Base-by-base conservation (phyloP, 306 rosid genomes). In the Argentina anserina region DNA sequence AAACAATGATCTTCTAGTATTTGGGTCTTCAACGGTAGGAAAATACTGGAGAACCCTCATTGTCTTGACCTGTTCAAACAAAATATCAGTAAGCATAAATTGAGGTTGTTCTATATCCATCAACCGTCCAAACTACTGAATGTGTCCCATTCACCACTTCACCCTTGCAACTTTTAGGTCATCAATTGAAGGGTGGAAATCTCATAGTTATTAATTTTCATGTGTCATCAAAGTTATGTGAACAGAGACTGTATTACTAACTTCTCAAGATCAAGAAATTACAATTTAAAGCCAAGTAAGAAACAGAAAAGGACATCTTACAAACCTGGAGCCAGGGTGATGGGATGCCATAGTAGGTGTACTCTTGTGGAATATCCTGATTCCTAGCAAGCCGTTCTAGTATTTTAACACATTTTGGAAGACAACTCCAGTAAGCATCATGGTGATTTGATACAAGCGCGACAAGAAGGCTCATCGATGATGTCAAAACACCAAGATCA, bases 271-370 rank as follows among this genome's bases (percentile, higher is more conserved):
- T 14, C 7, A 37, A 55, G 42, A 36, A 52, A 36, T 23, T 12
- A n/a, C 37, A 69, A 6, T 45, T 45, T 45, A 37, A 37, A 6
- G 29, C 45, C 2, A 53, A 53, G 70, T 18, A 65, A 75, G 18
- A 65, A 74, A 47, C 49, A 56, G 40, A 56, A 59, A 45, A 4
- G 67, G 40, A 70, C 33, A 72, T 26, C 70, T 76, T 52, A 89
- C 89, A 84, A 84, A 92, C 99, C 97, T 95, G 99, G 85, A 95
- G 99, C 99, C 97, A 95, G 67, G 99, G 99, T 79, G 99, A 95
- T 83, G 99, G 99, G 81, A 95, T 95, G 76, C 99, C 99, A 60
- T 95, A 95, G 86, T 95, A 95, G 74, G 97, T 95, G 82, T 95
- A 95, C 82, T 95, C 99, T 79, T 90, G 97, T 41, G 97, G 99